Base-by-base conservation (phyloP, 441 rosid genomes). In the Melastoma candidum region DNA sequence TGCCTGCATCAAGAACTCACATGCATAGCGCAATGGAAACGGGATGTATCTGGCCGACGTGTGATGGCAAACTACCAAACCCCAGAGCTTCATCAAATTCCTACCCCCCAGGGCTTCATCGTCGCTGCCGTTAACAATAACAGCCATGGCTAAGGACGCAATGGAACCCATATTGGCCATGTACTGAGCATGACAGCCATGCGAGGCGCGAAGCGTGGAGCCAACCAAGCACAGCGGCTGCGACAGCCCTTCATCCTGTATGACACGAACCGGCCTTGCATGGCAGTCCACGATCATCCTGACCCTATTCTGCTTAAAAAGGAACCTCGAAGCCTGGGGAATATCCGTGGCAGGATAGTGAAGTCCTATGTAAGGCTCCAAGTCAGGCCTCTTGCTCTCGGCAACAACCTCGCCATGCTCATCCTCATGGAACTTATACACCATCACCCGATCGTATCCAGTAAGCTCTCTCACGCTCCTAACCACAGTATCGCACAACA, bases 1-100 rank as follows among this genome's bases (percentile, higher is more conserved):
- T 3, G 98, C 96, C 66, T 92, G 98, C 98, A 92, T 92, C n/a
- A 92, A 66, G 68, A 92, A 92, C 78, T 92, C 98, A 57, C 97
- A 92, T 17, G 95, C 98, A 57, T 92, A 88, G 58, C 98, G 85
- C n/a, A 88, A 73, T 14, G 98, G 96, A 63, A 92, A 92, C 0
- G 94, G 89, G 48, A 92, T 85, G 65, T 83, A 79, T 61, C 95
- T 77, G 47, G 97, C 72, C 4, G 95, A 85, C 8, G 98, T 85
- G 75, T 92, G 98, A 63, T 92, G 98, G 53, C 98, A 92, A 69
- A 92, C 98, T 44, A 92, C 94, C 63, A 92, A 74, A 61, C 98
- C 98, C 98, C 98, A 92, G 44, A 92, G 89, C 80, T 83, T 80
- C 72, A 69, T 92, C 0, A 72, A 56, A 61, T 65, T 85, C 73